A percentile compares a stretch with the other conserved stretches of the same genome.
Conservation (phyloP, 164 flowering plant genomes). For the Nymphaea thermarum region DNA sequence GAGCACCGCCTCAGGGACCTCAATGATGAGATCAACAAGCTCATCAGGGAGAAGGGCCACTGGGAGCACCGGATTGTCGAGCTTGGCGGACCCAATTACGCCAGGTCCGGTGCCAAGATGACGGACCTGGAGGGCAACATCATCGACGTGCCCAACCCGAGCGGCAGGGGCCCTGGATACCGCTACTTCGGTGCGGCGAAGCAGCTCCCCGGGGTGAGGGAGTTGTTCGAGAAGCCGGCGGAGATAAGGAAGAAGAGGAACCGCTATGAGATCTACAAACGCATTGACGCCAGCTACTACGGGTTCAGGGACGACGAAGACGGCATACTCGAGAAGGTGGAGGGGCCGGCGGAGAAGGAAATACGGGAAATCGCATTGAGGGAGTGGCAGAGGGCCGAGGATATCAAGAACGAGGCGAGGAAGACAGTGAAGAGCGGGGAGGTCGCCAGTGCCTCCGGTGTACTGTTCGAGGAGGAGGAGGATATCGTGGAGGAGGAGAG, state of each 20-base stretch:
- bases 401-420: conserved; percentile 65
- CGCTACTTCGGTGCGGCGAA: conserved; percentile 92
- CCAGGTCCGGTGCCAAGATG: conserved; percentile 61
- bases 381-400: conserved; percentile 71
- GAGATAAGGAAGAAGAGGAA: conserved; percentile 69
- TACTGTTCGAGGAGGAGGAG: conserved; percentile 75
- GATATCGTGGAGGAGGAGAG: conserved; percentile 75
- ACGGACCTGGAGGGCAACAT: conserved; percentile 91
- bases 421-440: conserved; percentile 74
- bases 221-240: conserved; percentile 90
- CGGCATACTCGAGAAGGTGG: conserved; percentile 62
- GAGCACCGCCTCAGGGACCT: conserved; percentile 52
- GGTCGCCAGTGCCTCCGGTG: conserved; percentile 37
- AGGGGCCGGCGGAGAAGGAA: conserved; percentile 56
- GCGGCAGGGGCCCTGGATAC: conserved; percentile 90
- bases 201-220: conserved; percentile 82
- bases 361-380: conserved; percentile 53
- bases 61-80: conserved; percentile 88
- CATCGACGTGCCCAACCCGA: conserved; percentile 87
- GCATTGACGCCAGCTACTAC: conserved; percentile 92
- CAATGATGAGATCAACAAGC: conserved; percentile 90
- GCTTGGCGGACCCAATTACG: conserved; percentile 78
- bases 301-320: conserved; percentile 93
- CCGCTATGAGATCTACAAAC: conserved; percentile 74
- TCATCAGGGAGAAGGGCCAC: conserved; percentile 70